phyloP scores from a whole-genome alignment of 345 rosid species.

The Mallotus nudiflorus region DNA sequence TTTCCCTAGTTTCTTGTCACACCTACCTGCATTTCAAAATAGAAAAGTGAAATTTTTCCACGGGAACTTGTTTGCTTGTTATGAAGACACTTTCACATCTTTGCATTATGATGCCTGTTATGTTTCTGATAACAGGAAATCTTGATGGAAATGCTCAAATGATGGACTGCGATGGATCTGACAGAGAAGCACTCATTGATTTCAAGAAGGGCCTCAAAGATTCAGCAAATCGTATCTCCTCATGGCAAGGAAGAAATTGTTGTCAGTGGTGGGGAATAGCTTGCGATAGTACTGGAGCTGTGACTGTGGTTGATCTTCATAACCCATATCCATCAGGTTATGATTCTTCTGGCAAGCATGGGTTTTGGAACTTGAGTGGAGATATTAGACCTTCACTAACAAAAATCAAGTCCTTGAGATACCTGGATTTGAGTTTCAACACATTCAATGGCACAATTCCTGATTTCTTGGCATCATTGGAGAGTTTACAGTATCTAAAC shows the following conservation, averaged over 20 bases:
- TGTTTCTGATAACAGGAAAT: neutral
- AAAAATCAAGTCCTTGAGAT: slow-evolving; percentile 26
- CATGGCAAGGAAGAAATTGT: slow-evolving; percentile 19
- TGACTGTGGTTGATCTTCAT: slow-evolving; percentile 27
- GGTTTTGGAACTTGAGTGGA: slow-evolving; percentile 25
- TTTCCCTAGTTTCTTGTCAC: no score
- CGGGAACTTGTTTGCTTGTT: neutral
- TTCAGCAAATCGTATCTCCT: neutral
- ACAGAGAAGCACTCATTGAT: neutral
- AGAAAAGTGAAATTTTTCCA: no score
- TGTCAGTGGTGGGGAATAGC: slow-evolving; percentile 41
- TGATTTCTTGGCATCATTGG: slow-evolving; percentile 33
- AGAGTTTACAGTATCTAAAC: slow-evolving; percentile 32
- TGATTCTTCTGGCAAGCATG: slow-evolving; percentile 22
- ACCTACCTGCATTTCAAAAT: no score
- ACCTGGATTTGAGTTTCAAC: slow-evolving; percentile 41
- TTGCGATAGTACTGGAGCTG: slow-evolving; percentile 29
- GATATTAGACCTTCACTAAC: slow-evolving; percentile 36
- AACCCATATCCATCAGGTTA: slow-evolving; percentile 17
- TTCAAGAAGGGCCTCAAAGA: slow-evolving; percentile 3
- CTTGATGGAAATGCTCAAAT: neutral
- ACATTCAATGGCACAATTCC: slow-evolving; percentile 33
- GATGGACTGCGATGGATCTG: neutral
- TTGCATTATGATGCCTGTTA: neutral
- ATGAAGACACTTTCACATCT: neutral